Conservation (phyloP, 2,329 filamentous ascomycete species). For the Cercospora berteroae region DNA sequence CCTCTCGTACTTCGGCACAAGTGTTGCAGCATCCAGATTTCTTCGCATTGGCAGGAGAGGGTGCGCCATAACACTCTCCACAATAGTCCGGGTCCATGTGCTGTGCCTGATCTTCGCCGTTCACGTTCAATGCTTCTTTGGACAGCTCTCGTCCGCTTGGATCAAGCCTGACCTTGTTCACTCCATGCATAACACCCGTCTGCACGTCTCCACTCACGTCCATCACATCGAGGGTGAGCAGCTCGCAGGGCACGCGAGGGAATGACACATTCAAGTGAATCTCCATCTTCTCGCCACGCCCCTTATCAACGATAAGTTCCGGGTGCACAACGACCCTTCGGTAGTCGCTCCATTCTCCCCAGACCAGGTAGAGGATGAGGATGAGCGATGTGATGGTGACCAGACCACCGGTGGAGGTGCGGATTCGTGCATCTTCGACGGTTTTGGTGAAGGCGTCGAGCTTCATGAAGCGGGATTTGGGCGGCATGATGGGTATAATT, state of each 20-base stretch:
- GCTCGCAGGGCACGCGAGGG: conserved; percentile 87
- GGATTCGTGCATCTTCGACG: conserved; percentile 93
- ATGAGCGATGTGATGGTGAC: conserved; percentile 90
- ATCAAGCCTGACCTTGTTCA: conserved; percentile 83
- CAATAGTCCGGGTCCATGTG: conserved; percentile 93
- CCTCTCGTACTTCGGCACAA: conserved; percentile 93
- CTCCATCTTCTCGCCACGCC: conserved; percentile 97
- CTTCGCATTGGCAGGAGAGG: conserved; percentile 64
- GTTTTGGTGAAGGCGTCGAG: conserved; percentile 95
- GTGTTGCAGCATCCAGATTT: conserved; percentile 96
- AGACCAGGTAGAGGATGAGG: conserved; percentile 81
- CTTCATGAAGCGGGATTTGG: conserved; percentile 91
- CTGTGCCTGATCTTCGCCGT: conserved; percentile 61
- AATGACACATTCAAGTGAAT: conserved; percentile 98
- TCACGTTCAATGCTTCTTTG: conserved; percentile 66
- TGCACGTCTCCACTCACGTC: conserved; percentile 97
- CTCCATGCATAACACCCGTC: conserved; percentile 86
- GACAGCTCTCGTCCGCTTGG: conserved; percentile 76
- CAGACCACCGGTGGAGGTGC: conserved; percentile 91
- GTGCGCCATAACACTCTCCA: conserved; percentile 86
- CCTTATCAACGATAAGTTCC: conserved; percentile 94
- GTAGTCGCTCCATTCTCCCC: conserved; percentile 97
- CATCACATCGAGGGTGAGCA: conserved; percentile 97
- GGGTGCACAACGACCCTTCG: conserved; percentile 80
- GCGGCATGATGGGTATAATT: conserved; percentile 61